Conservation (phyloP, 768 basidiomycete genomes). For the Calocera cornea region DNA sequence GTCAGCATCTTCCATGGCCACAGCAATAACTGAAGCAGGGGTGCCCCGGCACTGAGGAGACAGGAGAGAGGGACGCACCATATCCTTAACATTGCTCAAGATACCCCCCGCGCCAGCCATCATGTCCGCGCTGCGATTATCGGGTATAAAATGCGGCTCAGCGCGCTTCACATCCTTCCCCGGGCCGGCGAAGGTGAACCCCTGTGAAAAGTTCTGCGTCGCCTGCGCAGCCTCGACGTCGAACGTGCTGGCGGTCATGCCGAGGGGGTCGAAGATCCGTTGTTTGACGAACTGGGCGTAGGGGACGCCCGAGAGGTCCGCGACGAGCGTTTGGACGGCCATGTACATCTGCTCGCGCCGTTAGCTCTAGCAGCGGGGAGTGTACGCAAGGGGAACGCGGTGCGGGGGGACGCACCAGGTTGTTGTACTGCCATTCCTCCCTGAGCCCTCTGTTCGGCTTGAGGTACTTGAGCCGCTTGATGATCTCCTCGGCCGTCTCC, state of each 20-base stretch:
- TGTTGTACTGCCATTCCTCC: slow-evolving; percentile 30
- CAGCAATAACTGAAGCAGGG: background rate
- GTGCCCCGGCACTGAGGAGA: too few species aligned
- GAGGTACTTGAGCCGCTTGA: slow-evolving; percentile 22
- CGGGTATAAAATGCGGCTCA: background rate
- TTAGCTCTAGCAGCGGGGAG: background rate
- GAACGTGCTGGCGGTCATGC: slow-evolving; percentile 32
- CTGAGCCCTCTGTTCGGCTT: slow-evolving; percentile 27
- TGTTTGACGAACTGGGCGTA: slow-evolving; percentile 32
- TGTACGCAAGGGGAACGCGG: too few species aligned
- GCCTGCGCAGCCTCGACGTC: slow-evolving; percentile 23
- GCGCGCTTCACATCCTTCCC: slow-evolving; percentile 25
- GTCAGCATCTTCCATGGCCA: background rate
- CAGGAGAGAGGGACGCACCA: slow-evolving; percentile 23
- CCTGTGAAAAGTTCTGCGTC: slow-evolving; percentile 25
- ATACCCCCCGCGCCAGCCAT: slow-evolving; percentile 32
- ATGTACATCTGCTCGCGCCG: slow-evolving; percentile 29
- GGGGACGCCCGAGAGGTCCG: slow-evolving; percentile 23
- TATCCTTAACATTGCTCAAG: slow-evolving; percentile 31
- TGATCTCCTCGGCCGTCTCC: slow-evolving; percentile 20
- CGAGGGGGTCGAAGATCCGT: slow-evolving; percentile 31
- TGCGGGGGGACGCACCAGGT: slow-evolving; percentile 20
- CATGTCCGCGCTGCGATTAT: slow-evolving; percentile 18
- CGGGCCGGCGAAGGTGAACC: slow-evolving; percentile 24
- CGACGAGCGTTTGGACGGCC: slow-evolving; percentile 25